Percentiles rank a stretch among this genome's conserved stretches.
phyloP scores from a whole-genome alignment of 2,329 filamentous ascomycete species.

The Eurotiales sp. region DNA sequence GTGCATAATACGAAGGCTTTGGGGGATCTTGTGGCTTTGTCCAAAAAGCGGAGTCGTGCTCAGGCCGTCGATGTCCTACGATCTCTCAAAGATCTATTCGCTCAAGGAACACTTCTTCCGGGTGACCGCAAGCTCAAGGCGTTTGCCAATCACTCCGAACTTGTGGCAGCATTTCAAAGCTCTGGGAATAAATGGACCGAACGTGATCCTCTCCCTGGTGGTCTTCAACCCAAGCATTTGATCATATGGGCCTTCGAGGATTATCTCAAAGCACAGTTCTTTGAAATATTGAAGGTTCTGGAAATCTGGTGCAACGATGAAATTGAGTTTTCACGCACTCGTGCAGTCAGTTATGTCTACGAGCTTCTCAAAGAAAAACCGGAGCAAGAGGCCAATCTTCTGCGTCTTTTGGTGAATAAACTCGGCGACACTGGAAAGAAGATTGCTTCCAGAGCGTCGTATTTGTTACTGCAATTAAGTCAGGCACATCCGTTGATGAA shows the following conservation, averaged over 20 bases:
- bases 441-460: conserved; percentile 88
- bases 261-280: conserved; percentile 91
- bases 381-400: conserved; percentile 91
- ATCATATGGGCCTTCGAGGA: conserved; percentile 91
- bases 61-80: conserved; percentile 90
- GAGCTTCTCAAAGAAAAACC: conserved; percentile 92
- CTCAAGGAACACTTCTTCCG: conserved; percentile 81
- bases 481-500: conserved; percentile 93
- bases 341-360: conserved; percentile 86
- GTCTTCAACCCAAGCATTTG: conserved; percentile 71
- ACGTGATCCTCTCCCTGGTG: conserved; percentile 68
- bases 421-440: conserved; percentile 93
- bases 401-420: conserved; percentile 92
- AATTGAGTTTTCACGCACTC: conserved; percentile 84
- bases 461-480: conserved; percentile 87
- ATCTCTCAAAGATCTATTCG: conserved; percentile 90
- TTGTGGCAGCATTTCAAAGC: conserved; percentile 68
- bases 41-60: conserved; percentile 89
- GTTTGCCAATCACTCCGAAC: conserved; percentile 74
- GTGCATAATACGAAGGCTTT: conserved; percentile 88
- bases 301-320: conserved; percentile 94
- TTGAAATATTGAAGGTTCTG: conserved; percentile 85
- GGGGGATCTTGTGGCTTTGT: conserved; percentile 74
- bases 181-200: conserved; percentile 61
- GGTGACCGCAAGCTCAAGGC: conserved; percentile 73